These are phyloP conservation scores for Umbelopsis sp. DNA, from an alignment of 192 early-diverging fungal species.

Conservation along the genomic window DNA sequence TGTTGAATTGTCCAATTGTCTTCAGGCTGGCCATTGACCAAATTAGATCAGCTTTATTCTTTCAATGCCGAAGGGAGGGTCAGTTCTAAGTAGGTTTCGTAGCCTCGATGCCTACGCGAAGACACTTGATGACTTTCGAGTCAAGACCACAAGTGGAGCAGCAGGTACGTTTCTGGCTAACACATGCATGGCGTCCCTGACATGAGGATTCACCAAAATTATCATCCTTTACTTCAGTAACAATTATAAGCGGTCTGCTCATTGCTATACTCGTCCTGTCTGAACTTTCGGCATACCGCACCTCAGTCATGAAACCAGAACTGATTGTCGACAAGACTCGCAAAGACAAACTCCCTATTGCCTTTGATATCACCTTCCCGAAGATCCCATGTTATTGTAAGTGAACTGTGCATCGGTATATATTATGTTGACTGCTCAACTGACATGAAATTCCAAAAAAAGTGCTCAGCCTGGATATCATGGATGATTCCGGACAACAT, in stretches of 20 bases:
- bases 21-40: background rate
- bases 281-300: slow-evolving; percentile 83
- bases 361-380: slow-evolving; percentile 90
- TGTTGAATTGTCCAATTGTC: background rate
- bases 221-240: slow-evolving; percentile 56
- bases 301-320: slow-evolving; percentile 67
- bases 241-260: slow-evolving; percentile 71
- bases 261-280: slow-evolving; percentile 78
- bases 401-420: slow-evolving; percentile 16
- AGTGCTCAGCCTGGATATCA: slow-evolving; percentile 92
- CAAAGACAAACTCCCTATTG: slow-evolving; percentile 88
- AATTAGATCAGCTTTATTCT: background rate
- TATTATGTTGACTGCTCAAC: background rate
- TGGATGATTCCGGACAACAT: slow-evolving; percentile 92
- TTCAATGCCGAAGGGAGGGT: slow-evolving; percentile 49
- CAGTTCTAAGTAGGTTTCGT: slow-evolving; percentile 56
- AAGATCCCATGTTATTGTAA: slow-evolving; percentile 86
- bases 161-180: slow-evolving; percentile 50
- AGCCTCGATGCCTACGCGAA: slow-evolving; percentile 93
- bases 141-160: slow-evolving; percentile 81
- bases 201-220: background rate
- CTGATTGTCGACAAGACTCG: slow-evolving; percentile 83
- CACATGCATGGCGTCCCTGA: slow-evolving; percentile 2
- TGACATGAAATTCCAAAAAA: slow-evolving; percentile 9
- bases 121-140: slow-evolving; percentile 92